Evolutionary conservation across 495 filamentous ascomycete genomes (phyloP).

Genomic region (Neurospora terricola): DNA sequence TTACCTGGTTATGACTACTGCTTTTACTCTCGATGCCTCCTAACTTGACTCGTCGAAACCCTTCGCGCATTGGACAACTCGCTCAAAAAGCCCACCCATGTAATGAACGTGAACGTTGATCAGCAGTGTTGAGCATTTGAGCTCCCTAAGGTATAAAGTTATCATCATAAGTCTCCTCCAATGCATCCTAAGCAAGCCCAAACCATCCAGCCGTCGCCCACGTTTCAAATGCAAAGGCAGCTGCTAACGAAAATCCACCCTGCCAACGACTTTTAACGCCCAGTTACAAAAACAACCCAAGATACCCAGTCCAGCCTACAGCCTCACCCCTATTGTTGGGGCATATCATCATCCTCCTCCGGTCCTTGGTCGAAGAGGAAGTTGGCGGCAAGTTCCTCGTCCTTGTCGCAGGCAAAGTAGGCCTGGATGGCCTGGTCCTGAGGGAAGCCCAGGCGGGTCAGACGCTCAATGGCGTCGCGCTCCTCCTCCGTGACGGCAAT

Average conservation of each 20-base stretch:
- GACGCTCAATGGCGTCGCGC: conserved; percentile 87
- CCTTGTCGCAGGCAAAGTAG: conserved; percentile 99
- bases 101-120: background rate
- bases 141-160: background rate
- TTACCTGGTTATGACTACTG: too few species aligned
- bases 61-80: background rate
- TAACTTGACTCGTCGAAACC: background rate
- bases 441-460: conserved; percentile 85
- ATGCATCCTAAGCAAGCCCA: conserved; percentile 1
- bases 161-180: background rate
- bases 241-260: background rate
- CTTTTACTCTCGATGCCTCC: background rate
- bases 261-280: background rate
- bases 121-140: background rate
- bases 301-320: background rate
- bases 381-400: conserved; percentile 94
- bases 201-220: conserved; percentile 1
- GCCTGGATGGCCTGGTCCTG: conserved; percentile 93
- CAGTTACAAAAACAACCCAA: background rate
- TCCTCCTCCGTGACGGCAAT: conserved; percentile 93
- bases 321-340: conserved; percentile 14
- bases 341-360: conserved; percentile 60
- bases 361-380: conserved; percentile 89
- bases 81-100: background rate
- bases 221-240: background rate